phyloP scores from a whole-genome alignment of 768 basidiomycete genomes.

The Trametes meyenii region DNA sequence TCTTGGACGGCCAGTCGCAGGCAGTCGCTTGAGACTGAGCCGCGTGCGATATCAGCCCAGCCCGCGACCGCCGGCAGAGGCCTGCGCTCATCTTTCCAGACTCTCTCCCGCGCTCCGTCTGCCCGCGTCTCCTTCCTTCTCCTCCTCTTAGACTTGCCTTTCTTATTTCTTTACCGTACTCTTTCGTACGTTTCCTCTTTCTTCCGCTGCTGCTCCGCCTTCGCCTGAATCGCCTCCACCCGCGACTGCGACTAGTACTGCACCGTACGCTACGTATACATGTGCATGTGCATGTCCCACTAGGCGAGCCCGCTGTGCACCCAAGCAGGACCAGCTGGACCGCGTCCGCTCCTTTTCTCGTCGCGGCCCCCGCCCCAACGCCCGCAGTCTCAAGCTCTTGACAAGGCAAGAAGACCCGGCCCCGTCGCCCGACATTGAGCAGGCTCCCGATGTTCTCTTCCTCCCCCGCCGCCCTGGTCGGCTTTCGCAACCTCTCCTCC shows the following conservation, averaged over 20 bases:
- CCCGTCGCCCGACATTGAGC: slow-evolving; percentile 17
- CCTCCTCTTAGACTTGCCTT: not conserved
- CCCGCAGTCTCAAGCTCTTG: not conserved
- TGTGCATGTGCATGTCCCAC: slow-evolving; percentile 17
- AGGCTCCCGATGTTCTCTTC: slow-evolving; percentile 25
- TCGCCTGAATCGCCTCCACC: slow-evolving; percentile 1
- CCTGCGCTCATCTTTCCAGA: not conserved
- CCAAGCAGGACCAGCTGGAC: slow-evolving; percentile 28
- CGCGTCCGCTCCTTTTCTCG: slow-evolving; percentile 23
- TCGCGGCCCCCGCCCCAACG: slow-evolving; percentile 12
- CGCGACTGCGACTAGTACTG: too few relatives aligned
- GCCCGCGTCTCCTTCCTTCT: not conserved
- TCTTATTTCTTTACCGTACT: too few relatives aligned
- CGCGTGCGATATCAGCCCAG: slow-evolving; percentile 15
- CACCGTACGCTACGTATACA: too few relatives aligned
- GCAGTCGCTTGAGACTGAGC: too few relatives aligned
- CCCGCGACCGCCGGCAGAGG: slow-evolving; percentile 13
- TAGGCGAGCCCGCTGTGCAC: slow-evolving; percentile 20
- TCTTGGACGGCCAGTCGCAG: too few relatives aligned
- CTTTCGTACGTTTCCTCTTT: not conserved
- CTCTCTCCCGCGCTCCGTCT: not conserved
- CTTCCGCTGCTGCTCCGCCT: slow-evolving; percentile 1
- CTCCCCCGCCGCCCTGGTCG: slow-evolving; percentile 26
- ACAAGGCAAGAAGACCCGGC: not conserved
- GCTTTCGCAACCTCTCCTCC: slow-evolving; percentile 17